phyloP scores from a whole-genome alignment of 2,329 filamentous ascomycete genomes.

The Talaromyces verruculosus region DNA sequence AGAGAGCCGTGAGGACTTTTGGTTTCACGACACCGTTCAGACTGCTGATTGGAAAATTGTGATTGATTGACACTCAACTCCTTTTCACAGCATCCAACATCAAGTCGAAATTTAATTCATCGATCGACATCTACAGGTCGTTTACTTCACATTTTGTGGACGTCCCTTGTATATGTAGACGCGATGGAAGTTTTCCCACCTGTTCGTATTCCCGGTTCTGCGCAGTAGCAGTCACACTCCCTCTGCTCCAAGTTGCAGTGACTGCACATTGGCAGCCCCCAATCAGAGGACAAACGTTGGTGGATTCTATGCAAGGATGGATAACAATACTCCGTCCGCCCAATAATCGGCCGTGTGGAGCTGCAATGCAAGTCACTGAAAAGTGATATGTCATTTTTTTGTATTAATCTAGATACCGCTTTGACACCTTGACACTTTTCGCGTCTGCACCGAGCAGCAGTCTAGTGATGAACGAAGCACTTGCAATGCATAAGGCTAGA shows the following conservation, averaged over 20 bases:
- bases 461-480: background rate
- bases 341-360: conserved; percentile 11
- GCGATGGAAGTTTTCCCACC: background rate
- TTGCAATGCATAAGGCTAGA: background rate
- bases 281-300: conserved; percentile 3
- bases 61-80: background rate
- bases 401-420: conserved; percentile 2
- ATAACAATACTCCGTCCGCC: background rate
- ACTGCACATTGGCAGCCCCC: background rate
- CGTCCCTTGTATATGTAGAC: background rate
- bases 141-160: background rate
- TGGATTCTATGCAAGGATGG: conserved; percentile 10
- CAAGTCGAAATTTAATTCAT: background rate
- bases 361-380: conserved; percentile 9
- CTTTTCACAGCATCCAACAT: background rate
- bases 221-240: background rate
- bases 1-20: background rate
- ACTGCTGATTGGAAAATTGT: background rate
- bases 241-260: conserved; percentile 4
- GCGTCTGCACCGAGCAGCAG: background rate
- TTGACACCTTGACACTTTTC: conserved; percentile 9
- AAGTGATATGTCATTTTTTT: conserved; percentile 9
- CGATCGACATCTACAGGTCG: background rate
- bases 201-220: background rate
- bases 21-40: background rate